Percentiles rank a stretch among this genome's conserved stretches.
These are phyloP conservation scores for Aspergillus wentii DNA, from an alignment of 495 filamentous ascomycete genomes.

Conservation along the genomic window DNA sequence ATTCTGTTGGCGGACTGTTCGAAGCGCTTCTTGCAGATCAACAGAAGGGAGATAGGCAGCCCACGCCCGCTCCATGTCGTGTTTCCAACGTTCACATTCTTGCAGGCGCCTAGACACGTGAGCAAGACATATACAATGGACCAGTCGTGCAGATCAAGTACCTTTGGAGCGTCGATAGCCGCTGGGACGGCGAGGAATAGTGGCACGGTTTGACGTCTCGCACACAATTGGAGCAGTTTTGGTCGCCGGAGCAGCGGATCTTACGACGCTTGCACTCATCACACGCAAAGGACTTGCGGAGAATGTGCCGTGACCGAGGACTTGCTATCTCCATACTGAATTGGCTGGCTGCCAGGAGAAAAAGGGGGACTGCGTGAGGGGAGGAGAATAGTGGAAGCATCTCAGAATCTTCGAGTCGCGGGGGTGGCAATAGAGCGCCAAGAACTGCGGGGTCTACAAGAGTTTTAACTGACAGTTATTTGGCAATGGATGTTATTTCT, in stretches of 20 bases:
- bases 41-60: slow-evolving; percentile 11
- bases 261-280: slow-evolving; percentile 18
- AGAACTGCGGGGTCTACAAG: no score
- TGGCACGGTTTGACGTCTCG: slow-evolving; percentile 13
- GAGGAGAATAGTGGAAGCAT: no score
- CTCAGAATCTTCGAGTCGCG: no score
- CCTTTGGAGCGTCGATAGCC: slow-evolving; percentile 11
- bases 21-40: slow-evolving; percentile 14
- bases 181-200: slow-evolving; percentile 15
- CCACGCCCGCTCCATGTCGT: slow-evolving; percentile 14
- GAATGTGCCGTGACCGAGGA: slow-evolving; percentile 7
- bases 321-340: slow-evolving; percentile 3
- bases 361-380: no score
- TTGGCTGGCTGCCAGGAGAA: neutral
- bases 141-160: no score
- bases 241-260: slow-evolving; percentile 16
- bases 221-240: slow-evolving; percentile 14
- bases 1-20: slow-evolving; percentile 1
- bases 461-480: no score
- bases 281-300: slow-evolving; percentile 17
- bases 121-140: no score
- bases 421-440: no score
- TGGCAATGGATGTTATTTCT: neutral
- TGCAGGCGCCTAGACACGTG: slow-evolving; percentile 15
- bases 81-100: slow-evolving; percentile 5